Conservation (phyloP, 2,329 filamentous ascomycete species). For the Colletotrichum sp. region DNA sequence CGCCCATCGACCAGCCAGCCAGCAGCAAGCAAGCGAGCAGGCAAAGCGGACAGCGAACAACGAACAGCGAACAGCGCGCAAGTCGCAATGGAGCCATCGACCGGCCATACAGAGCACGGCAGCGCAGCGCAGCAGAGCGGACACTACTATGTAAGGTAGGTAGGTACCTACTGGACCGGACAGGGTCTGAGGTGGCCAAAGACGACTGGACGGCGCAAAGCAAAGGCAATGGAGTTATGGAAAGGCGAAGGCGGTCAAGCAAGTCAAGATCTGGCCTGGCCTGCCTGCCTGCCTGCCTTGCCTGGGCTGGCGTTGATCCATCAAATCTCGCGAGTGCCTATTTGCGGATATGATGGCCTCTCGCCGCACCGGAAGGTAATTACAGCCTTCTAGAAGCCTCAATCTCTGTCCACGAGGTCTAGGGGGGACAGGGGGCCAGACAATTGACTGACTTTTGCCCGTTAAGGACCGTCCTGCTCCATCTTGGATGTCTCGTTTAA, state of each 20-base stretch:
- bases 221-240: neutral
- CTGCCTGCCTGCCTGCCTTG: neutral
- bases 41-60: neutral
- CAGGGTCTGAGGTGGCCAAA: neutral
- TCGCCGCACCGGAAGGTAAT: constrained; percentile 8
- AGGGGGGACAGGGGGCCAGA: neutral
- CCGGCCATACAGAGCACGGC: neutral
- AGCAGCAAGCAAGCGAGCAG: neutral
- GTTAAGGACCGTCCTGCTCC: neutral
- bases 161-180: neutral
- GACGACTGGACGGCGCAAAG: neutral
- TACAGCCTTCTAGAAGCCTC: constrained; percentile 10
- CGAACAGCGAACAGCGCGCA: neutral
- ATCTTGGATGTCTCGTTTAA: neutral
- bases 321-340: constrained; percentile 20
- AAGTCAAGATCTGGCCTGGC: constrained; percentile 4
- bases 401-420: neutral
- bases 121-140: neutral
- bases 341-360: constrained; percentile 20
- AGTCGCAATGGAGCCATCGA: neutral
- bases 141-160: neutral
- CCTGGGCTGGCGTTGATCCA: neutral
- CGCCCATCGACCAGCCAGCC: neutral
- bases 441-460: neutral
- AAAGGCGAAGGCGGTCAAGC: neutral